Conservation (phyloP, 768 basidiomycete genomes). For the Megacollybia marginata region DNA sequence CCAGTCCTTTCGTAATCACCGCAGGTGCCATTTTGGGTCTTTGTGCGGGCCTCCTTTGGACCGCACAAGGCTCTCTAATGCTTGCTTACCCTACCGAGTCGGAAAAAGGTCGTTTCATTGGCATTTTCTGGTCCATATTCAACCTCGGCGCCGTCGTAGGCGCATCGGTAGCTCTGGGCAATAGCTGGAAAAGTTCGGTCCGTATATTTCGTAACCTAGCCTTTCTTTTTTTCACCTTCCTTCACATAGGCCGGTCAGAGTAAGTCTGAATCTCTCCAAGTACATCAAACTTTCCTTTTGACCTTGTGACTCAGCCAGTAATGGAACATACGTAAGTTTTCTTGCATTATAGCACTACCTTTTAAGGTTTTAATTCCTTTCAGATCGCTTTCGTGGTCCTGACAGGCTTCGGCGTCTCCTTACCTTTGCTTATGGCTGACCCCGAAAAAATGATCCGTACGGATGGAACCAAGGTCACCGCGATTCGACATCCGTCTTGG, state of each 20-base stretch:
- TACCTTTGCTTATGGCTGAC: constrained; percentile 66
- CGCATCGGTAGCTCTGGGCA: constrained; percentile 63
- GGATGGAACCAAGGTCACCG: constrained; percentile 62
- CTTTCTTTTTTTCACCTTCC: background rate
- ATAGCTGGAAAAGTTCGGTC: constrained; percentile 60
- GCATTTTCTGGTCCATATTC: constrained; percentile 81
- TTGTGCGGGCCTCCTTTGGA: constrained; percentile 65
- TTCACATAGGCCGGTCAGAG: constrained; percentile 30
- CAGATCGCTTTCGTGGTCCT: constrained; percentile 74
- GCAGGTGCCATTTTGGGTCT: constrained; percentile 70
- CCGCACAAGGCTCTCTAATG: constrained; percentile 81
- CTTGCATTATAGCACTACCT: background rate
- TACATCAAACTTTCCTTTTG: background rate
- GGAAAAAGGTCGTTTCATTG: constrained; percentile 73
- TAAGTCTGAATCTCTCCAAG: constrained; percentile 15
- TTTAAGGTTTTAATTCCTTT: constrained; percentile 2
- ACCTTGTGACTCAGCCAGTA: constrained; percentile 37
- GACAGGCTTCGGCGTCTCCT: constrained; percentile 56
- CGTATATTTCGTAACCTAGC: constrained; percentile 11
- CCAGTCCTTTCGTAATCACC: constrained; percentile 58
- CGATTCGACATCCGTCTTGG: constrained; percentile 68
- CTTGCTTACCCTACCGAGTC: constrained; percentile 75
- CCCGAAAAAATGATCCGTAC: constrained; percentile 68
- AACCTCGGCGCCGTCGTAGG: constrained; percentile 79
- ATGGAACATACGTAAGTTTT: constrained; percentile 64